phyloP scores from a whole-genome alignment of 352 stramenopile genomes.

The Paralagenidium karlingii region DNA sequence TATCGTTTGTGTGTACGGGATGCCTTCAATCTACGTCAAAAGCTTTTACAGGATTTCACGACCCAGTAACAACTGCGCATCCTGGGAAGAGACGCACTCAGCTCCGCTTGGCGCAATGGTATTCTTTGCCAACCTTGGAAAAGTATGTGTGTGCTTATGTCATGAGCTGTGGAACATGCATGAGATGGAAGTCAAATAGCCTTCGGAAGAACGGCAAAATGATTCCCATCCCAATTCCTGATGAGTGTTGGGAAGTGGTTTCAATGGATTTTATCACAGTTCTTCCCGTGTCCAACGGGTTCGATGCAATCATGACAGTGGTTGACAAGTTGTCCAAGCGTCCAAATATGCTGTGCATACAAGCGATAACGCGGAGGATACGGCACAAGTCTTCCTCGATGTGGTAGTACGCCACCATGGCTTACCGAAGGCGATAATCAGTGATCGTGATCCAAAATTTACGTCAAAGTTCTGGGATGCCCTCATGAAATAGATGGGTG shows the following conservation, averaged over 20 bases:
- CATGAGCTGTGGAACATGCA: constrained; percentile 12
- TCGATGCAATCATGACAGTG: constrained; percentile 8
- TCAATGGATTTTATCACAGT: constrained; percentile 15
- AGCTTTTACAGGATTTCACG: constrained; percentile 3
- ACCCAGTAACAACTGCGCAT: constrained; percentile 2
- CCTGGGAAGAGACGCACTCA: constrained; percentile 1
- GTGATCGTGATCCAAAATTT: constrained; percentile 7
- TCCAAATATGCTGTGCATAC: neutral
- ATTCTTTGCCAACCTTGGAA: constrained; percentile 5
- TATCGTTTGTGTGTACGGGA: neutral
- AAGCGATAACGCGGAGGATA: neutral
- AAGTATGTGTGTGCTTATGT: constrained; percentile 8
- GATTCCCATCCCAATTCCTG: constrained; percentile 8
- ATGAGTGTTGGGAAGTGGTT: constrained; percentile 11
- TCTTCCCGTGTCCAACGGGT: constrained; percentile 8
- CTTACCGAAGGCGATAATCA: constrained; percentile 6
- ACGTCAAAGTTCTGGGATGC: constrained; percentile 4
- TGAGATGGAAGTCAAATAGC: constrained; percentile 12
- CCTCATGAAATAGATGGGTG: constrained; percentile 3
- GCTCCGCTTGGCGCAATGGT: constrained; percentile 4
- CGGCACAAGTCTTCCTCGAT: constrained; percentile 3
- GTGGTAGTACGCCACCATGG: constrained; percentile 3
- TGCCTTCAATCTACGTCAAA: neutral
- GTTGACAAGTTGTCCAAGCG: neutral
- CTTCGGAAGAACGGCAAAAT: constrained; percentile 9